phyloP scores from a whole-genome alignment of 139 green algal species.

The Tetradesmus obliquus region DNA sequence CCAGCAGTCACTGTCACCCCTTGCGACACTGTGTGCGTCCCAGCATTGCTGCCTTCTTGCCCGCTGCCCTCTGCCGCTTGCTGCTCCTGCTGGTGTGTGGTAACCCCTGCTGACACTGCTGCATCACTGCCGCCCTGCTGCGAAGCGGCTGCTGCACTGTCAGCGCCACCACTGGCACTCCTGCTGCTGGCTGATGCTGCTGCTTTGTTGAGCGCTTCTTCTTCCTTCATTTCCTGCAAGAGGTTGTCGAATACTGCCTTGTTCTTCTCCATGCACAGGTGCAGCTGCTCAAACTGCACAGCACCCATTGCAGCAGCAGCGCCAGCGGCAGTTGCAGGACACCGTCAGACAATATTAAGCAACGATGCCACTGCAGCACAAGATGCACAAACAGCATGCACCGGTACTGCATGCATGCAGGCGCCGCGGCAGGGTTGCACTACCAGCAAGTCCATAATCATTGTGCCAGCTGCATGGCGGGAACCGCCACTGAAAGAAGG shows the following conservation, averaged over 20 bases:
- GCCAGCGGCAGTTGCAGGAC: neutral
- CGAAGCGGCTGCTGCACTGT: neutral
- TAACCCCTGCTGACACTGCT: slow-evolving; percentile 5
- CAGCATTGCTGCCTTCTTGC: neutral
- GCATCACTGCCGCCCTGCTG: slow-evolving; percentile 6
- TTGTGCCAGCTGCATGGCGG: no score
- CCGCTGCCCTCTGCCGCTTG: neutral
- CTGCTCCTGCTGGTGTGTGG: slow-evolving; percentile 8
- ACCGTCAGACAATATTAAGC: neutral
- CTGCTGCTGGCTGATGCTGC: slow-evolving; percentile 8
- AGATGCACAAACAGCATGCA: no score
- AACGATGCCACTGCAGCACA: neutral
- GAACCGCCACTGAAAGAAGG: no score
- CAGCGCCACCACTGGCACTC: neutral
- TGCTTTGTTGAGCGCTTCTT: slow-evolving; percentile 18
- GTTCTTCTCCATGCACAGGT: slow-evolving; percentile 52
- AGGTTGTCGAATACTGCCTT: slow-evolving; percentile 44
- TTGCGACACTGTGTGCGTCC: neutral
- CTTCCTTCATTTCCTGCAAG: slow-evolving; percentile 45
- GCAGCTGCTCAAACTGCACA: slow-evolving; percentile 45
- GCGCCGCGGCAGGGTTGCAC: neutral
- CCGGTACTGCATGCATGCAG: neutral
- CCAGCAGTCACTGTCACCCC: neutral
- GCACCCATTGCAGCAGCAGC: neutral
- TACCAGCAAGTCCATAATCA: no score